These are phyloP conservation scores for Leccinum arenicola DNA, from an alignment of 768 basidiomycete genomes.

Conservation along the genomic window DNA sequence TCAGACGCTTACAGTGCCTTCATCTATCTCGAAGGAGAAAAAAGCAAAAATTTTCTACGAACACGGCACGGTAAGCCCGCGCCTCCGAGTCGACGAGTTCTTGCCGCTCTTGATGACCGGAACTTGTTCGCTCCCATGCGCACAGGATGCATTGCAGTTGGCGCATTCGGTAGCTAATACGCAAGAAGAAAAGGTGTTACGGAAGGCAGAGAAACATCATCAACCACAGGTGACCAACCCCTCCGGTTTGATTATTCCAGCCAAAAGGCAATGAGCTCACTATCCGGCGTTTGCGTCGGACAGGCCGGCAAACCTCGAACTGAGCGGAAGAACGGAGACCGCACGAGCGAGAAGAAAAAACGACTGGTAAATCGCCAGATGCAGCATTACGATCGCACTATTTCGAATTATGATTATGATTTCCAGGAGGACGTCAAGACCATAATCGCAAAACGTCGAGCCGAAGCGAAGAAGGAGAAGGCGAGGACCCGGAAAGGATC, in stretches of 20 bases:
- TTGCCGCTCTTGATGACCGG: conserved; percentile 21
- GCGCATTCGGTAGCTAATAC: conserved; percentile 45
- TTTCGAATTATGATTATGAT: conserved; percentile 8
- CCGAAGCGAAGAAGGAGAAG: conserved; percentile 40
- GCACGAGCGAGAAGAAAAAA: conserved; percentile 31
- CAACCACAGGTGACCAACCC: conserved; percentile 35
- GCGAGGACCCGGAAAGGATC: conserved; percentile 30
- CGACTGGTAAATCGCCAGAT: conserved; percentile 37
- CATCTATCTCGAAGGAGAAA: conserved; percentile 26
- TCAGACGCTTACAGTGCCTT: conserved; percentile 20
- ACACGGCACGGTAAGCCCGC: conserved; percentile 31
- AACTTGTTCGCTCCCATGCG: conserved; percentile 14
- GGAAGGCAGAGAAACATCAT: conserved; percentile 40
- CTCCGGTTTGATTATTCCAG: conserved; percentile 7
- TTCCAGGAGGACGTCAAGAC: conserved; percentile 43
- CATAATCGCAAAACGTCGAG: conserved; percentile 35
- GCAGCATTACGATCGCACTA: conserved; percentile 6
- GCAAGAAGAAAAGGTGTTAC: conserved; percentile 44
- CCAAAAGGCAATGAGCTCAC: conserved; percentile 21
- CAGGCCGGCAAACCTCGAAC: conserved; percentile 30
- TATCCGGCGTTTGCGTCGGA: conserved; percentile 1
- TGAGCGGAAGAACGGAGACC: conserved; percentile 26
- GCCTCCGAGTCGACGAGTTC: conserved; percentile 9
- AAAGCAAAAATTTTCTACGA: conserved; percentile 30
- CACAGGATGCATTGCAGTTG: conserved; percentile 45